A percentile compares a stretch with the other conserved stretches of the same genome.
Evolutionary conservation across 345 rosid genomes (phyloP).

Genomic region (Populus deltoides): DNA sequence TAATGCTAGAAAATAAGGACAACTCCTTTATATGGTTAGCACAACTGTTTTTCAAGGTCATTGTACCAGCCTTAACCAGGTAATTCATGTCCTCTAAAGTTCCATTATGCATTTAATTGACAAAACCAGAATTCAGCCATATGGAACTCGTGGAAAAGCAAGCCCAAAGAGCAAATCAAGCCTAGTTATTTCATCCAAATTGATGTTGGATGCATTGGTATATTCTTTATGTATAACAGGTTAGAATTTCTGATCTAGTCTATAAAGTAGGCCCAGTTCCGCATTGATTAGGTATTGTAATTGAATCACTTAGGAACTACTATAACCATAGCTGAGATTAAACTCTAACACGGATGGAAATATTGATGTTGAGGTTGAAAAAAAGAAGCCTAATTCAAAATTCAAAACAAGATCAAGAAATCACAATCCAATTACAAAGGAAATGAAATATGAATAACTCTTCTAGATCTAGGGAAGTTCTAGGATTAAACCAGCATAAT

Average conservation of each 20-base stretch:
- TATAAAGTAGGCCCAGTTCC: neutral
- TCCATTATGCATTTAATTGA: neutral
- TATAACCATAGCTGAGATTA: neutral
- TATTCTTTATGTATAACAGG: neutral
- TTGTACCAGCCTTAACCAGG: neutral
- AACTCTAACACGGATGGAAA: neutral
- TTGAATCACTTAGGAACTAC: neutral
- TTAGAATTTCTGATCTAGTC: neutral
- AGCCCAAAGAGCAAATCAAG: neutral
- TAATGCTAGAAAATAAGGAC: neutral
- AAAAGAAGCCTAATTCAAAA: neutral
- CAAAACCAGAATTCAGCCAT: neutral
- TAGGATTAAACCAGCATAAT: neutral
- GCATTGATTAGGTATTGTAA: neutral
- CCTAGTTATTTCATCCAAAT: neutral
- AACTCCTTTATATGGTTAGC: neutral
- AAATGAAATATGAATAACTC: neutral
- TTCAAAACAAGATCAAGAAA: neutral
- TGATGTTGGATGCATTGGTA: neutral
- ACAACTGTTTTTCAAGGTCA: neutral
- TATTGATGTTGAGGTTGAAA: neutral
- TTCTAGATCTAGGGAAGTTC: too few species aligned
- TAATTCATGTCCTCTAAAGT: neutral
- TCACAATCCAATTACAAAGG: neutral
- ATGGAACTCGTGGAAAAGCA: neutral